These are phyloP conservation scores for Annulohypoxylon maeteangense DNA, from an alignment of 495 filamentous ascomycete genomes.

Conservation along the genomic window DNA sequence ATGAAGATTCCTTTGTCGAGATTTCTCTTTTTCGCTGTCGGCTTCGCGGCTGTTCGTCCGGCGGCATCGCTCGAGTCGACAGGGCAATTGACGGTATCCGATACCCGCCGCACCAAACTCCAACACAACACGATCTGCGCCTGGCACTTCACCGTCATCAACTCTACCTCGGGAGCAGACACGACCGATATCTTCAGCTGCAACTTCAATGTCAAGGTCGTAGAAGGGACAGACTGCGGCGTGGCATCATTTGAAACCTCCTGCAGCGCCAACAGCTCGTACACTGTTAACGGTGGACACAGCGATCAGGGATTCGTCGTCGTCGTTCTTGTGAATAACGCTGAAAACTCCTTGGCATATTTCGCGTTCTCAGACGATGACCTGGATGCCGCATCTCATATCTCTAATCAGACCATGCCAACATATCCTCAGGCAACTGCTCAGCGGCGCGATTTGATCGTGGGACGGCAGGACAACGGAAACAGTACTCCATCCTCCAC, in stretches of 20 bases:
- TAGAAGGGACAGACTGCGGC: constrained; percentile 24
- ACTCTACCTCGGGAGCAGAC: background rate
- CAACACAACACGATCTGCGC: background rate
- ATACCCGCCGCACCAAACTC: constrained; percentile 10
- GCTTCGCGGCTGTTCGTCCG: background rate
- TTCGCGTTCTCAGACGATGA: constrained; percentile 42
- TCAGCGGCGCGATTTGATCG: background rate
- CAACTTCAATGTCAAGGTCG: constrained; percentile 20
- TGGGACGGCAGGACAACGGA: background rate
- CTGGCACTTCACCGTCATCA: constrained; percentile 2
- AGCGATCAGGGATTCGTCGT: constrained; percentile 37
- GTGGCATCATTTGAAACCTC: constrained; percentile 18
- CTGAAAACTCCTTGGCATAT: constrained; percentile 24
- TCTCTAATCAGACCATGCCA: constrained; percentile 21
- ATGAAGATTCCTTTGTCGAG: constrained; percentile 18
- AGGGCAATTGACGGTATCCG: constrained; percentile 18
- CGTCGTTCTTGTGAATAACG: constrained; percentile 37
- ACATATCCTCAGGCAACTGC: background rate
- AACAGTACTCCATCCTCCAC: background rate
- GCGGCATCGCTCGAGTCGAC: background rate
- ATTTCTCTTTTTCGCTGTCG: background rate
- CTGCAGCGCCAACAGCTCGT: constrained; percentile 20
- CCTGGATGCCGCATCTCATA: constrained; percentile 13
- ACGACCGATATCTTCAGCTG: constrained; percentile 21
- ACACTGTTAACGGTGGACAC: constrained; percentile 44